A percentile compares a stretch with the other conserved stretches of the same genome.
phyloP scores from a whole-genome alignment of 139 green algal genomes.

The Nannochloris sp. region DNA sequence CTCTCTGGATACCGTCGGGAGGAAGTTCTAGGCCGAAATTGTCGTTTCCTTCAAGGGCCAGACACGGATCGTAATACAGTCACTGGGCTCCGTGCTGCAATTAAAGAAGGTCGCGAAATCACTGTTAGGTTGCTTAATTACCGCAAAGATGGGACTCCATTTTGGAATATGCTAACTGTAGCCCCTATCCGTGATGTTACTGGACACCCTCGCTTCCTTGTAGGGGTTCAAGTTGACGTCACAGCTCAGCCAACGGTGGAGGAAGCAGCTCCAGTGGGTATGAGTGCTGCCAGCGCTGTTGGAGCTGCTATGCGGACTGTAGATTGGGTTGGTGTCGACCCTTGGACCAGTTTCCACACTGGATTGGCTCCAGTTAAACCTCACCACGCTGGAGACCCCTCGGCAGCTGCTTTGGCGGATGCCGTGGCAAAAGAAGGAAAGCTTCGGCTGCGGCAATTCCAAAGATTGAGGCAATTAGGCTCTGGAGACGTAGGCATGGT shows the following conservation, averaged over 20 bases:
- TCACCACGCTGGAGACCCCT: conserved; percentile 34
- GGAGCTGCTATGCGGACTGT: conserved; percentile 46
- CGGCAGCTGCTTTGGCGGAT: conserved; percentile 6
- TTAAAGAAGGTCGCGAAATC: conserved; percentile 59
- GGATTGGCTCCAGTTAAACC: conserved; percentile 36
- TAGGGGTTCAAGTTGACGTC: conserved; percentile 85
- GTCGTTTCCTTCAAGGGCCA: conserved; percentile 75
- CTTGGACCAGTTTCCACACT: conserved; percentile 53
- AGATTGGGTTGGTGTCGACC: conserved; percentile 41
- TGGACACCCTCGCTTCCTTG: conserved; percentile 77
- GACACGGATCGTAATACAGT: conserved; percentile 76
- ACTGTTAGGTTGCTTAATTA: conserved; percentile 96
- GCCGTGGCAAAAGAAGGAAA: conserved; percentile 43
- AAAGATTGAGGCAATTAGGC: conserved; percentile 80
- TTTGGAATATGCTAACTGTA: conserved; percentile 98
- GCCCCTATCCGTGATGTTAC: conserved; percentile 82
- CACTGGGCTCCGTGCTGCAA: conserved; percentile 66
- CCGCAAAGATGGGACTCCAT: conserved; percentile 70
- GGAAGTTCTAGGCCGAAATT: conserved; percentile 96
- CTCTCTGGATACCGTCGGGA: conserved; percentile 86
- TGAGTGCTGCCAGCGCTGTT: conserved; percentile 31
- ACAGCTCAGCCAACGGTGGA: conserved; percentile 36
- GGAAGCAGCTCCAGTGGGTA: conserved; percentile 15
- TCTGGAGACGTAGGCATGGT: conserved; percentile 85
- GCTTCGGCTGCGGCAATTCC: conserved; percentile 80